These are phyloP conservation scores for Evansstolkia leycettana DNA, from an alignment of 495 filamentous ascomycete genomes.

Conservation along the genomic window DNA sequence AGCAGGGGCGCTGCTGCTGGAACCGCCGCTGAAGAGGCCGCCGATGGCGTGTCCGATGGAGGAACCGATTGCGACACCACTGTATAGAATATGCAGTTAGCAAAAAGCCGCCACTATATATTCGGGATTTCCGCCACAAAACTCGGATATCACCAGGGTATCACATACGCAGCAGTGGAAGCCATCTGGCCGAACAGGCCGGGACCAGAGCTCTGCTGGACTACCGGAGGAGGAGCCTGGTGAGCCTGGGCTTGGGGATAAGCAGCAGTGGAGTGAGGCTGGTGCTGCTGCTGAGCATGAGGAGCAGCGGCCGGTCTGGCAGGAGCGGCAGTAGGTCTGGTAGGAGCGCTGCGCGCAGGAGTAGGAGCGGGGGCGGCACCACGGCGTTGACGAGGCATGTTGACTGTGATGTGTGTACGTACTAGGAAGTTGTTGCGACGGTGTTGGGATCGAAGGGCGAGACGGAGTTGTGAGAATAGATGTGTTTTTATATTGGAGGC, in stretches of 20 bases:
- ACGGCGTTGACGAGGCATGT: conserved; percentile 72
- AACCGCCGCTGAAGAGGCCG: conserved; percentile 65
- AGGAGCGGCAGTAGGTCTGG: conserved; percentile 56
- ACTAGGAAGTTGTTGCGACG: not conserved
- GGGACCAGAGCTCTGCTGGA: conserved; percentile 46
- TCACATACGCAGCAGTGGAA: conserved; percentile 67
- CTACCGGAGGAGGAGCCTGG: conserved; percentile 31
- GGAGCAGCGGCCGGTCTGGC: conserved; percentile 45
- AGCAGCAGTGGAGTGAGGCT: conserved; percentile 55
- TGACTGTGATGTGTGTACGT: conserved; percentile 13
- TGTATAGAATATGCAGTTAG: conserved; percentile 22
- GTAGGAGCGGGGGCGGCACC: conserved; percentile 41
- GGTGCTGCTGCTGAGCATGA: conserved; percentile 25
- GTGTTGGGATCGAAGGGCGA: not conserved
- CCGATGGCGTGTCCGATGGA: conserved; percentile 91
- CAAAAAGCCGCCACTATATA: not conserved
- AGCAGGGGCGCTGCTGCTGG: conserved; percentile 44
- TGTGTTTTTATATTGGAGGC: conserved; percentile 2
- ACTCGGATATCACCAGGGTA: not conserved
- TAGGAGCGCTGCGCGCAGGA: conserved; percentile 46
- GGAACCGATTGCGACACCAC: conserved; percentile 90
- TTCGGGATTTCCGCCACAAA: no score
- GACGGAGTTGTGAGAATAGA: no score
- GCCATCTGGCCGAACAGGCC: conserved; percentile 81
- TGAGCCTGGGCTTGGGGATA: conserved; percentile 33